Percentiles rank a stretch among this genome's conserved stretches.
phyloP scores from a whole-genome alignment of 345 rosid species.

The Boechera divaricarpa region DNA sequence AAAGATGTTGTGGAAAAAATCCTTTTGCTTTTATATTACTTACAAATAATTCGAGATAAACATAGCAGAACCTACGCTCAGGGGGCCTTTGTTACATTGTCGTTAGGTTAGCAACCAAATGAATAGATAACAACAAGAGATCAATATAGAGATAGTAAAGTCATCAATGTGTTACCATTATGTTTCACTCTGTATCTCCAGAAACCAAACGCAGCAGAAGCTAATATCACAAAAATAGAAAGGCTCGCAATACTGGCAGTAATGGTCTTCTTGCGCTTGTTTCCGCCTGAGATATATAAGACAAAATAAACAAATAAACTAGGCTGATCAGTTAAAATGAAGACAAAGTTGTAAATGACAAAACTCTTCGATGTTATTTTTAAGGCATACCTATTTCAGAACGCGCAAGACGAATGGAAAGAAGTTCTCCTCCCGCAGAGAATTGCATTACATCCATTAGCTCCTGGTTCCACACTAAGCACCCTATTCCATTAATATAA shows the following conservation, averaged over 20 bases:
- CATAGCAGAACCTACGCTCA: background rate
- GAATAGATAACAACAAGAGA: too few relatives aligned
- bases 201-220: conserved; percentile 8
- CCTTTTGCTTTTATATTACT: too few relatives aligned
- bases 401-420: conserved; percentile 29
- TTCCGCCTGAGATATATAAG: conserved; percentile 22
- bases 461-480: conserved; percentile 21
- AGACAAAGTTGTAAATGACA: background rate
- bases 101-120: background rate
- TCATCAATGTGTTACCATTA: conserved; percentile 18
- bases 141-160: too few relatives aligned
- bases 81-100: too few relatives aligned
- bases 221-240: conserved; percentile 19
- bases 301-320: background rate
- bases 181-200: conserved; percentile 14
- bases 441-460: conserved; percentile 22
- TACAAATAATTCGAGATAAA: too few relatives aligned
- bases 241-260: conserved; percentile 13
- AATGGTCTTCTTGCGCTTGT: conserved; percentile 12
- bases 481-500: conserved; percentile 24
- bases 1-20: background rate
- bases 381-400: conserved; percentile 15
- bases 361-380: background rate
- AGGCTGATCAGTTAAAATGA: background rate
- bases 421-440: background rate